Evolutionary conservation across 2,329 filamentous ascomycete genomes (phyloP).

Genomic region (Nigrograna mackinnonii): DNA sequence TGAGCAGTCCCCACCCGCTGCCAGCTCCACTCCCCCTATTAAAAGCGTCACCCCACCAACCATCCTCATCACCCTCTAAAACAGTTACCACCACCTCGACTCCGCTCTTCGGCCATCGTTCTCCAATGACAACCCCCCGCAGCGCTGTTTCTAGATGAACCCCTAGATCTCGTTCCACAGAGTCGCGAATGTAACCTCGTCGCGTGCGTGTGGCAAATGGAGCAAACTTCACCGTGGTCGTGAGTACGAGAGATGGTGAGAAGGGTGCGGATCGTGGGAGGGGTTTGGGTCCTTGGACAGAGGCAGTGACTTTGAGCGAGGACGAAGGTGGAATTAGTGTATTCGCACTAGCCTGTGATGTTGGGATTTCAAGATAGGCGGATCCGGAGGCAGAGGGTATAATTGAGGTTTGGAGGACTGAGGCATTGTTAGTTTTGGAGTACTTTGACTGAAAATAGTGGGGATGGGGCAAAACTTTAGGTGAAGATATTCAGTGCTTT

Average conservation of each 20-base stretch:
- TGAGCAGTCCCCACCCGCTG: slow-evolving; percentile 85
- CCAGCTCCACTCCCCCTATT: slow-evolving; percentile 57
- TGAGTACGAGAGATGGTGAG: slow-evolving; percentile 87
- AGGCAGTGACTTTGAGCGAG: slow-evolving; percentile 88
- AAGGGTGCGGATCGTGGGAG: slow-evolving; percentile 89
- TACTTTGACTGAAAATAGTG: not conserved
- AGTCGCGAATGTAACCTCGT: slow-evolving; percentile 83
- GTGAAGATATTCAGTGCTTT: no score
- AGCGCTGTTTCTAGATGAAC: slow-evolving; percentile 91
- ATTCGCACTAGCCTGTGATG: slow-evolving; percentile 46
- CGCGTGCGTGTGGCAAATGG: slow-evolving; percentile 86
- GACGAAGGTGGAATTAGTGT: slow-evolving; percentile 59
- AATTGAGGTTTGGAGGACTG: slow-evolving; percentile 88
- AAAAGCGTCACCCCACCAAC: slow-evolving; percentile 61
- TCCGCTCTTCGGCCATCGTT: slow-evolving; percentile 97
- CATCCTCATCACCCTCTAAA: slow-evolving; percentile 88
- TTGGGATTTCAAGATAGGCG: slow-evolving; percentile 73
- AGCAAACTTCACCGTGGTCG: slow-evolving; percentile 94
- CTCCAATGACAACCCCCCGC: slow-evolving; percentile 85
- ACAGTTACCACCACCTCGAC: slow-evolving; percentile 95
- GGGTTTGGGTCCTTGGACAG: slow-evolving; percentile 89
- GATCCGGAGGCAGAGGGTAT: slow-evolving; percentile 93
- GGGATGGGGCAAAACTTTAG: no score
- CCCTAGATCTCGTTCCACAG: slow-evolving; percentile 84
- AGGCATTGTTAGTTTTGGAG: slow-evolving; percentile 17